These are phyloP conservation scores for Sclerotinia trifoliorum DNA, from an alignment of 2,329 filamentous ascomycete genomes.

Conservation along the genomic window DNA sequence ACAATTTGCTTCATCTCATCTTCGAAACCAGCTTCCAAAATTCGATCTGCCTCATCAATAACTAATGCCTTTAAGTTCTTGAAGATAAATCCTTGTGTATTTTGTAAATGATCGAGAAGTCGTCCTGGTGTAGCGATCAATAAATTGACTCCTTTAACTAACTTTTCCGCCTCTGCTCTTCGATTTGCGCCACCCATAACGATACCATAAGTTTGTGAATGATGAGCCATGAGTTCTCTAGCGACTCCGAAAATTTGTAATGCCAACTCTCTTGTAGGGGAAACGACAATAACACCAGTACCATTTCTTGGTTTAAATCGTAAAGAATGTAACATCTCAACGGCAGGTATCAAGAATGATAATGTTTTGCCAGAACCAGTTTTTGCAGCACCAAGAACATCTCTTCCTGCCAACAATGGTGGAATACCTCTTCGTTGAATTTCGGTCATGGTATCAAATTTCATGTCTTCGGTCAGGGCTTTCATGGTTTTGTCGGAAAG, in stretches of 20 bases:
- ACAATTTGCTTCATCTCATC: constrained; percentile 97
- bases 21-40: constrained; percentile 96
- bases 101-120: constrained; percentile 89
- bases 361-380: constrained; percentile 95
- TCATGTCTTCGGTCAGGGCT: constrained; percentile 81
- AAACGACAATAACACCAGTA: constrained; percentile 88
- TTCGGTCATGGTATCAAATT: constrained; percentile 92
- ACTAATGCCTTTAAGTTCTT: constrained; percentile 91
- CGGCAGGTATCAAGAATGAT: constrained; percentile 87
- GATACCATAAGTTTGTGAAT: constrained; percentile 94
- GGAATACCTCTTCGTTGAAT: constrained; percentile 88
- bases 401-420: constrained; percentile 81
- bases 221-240: constrained; percentile 85
- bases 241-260: constrained; percentile 96
- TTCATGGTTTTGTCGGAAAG: constrained; percentile 86
- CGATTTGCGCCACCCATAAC: constrained; percentile 94
- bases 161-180: constrained; percentile 88
- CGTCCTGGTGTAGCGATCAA: constrained; percentile 91
- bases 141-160: constrained; percentile 90
- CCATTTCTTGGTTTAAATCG: constrained; percentile 94
- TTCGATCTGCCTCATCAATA: constrained; percentile 95
- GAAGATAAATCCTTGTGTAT: constrained; percentile 83
- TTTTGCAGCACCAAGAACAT: constrained; percentile 93
- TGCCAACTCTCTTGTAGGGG: constrained; percentile 88
- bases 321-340: constrained; percentile 88